Conservation (phyloP, 768 basidiomycete species). For the Strobilomyces echinocephalus region DNA sequence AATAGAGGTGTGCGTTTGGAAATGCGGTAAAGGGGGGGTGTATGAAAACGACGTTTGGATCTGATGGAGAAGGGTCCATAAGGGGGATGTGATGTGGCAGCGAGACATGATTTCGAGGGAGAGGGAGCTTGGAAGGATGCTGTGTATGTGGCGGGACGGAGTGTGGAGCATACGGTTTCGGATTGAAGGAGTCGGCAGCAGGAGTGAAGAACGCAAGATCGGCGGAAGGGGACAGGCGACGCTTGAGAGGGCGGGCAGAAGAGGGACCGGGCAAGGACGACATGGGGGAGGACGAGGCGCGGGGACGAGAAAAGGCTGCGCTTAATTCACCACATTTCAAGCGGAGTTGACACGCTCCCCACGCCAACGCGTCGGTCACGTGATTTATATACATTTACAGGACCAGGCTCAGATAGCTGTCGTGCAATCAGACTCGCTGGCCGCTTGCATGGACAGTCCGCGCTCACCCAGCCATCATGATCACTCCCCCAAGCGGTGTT, state of each 20-base stretch:
- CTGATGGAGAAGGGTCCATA: slow-evolving; percentile 67
- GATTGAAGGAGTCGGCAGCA: slow-evolving; percentile 60
- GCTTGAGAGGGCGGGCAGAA: slow-evolving; percentile 40
- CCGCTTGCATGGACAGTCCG: neutral
- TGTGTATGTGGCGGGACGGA: slow-evolving; percentile 18
- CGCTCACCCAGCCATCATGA: slow-evolving; percentile 67
- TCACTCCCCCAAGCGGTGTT: slow-evolving; percentile 59
- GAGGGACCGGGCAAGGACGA: slow-evolving; percentile 20
- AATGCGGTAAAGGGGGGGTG: slow-evolving; percentile 70
- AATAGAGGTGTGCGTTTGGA: slow-evolving; percentile 54
- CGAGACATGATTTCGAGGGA: slow-evolving; percentile 29
- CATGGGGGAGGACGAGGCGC: slow-evolving; percentile 10
- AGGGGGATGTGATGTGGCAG: slow-evolving; percentile 46
- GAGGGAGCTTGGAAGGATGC: slow-evolving; percentile 24
- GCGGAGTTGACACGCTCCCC: slow-evolving; percentile 40
- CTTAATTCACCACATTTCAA: slow-evolving; percentile 35
- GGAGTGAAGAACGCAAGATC: slow-evolving; percentile 59
- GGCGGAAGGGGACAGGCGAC: slow-evolving; percentile 43
- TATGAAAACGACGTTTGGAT: slow-evolving; percentile 63
- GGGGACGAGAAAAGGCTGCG: slow-evolving; percentile 16
- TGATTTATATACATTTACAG: slow-evolving; percentile 30
- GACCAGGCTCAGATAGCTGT: slow-evolving; percentile 51
- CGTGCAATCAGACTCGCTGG: slow-evolving; percentile 3
- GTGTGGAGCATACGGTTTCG: slow-evolving; percentile 55
- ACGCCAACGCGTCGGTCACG: slow-evolving; percentile 38